Base-by-base conservation (phyloP, 805 yeast species). In the Candida sithepensis region DNA sequence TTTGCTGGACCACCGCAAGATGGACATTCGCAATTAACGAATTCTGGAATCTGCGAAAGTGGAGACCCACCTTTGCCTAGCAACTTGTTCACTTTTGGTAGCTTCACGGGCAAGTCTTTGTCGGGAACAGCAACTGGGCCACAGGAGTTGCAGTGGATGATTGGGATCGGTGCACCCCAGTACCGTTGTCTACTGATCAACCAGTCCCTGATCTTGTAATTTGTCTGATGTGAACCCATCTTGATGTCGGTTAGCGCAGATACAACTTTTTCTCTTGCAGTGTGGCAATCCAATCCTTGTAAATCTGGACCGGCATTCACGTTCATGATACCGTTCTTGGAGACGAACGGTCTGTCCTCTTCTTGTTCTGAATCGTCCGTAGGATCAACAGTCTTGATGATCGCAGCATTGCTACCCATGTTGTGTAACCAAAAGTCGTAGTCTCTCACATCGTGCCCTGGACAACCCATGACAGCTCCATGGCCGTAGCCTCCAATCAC, bases 151-250 rank as follows among this genome's bases (percentile, higher is more conserved):
- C 99, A 94, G 60, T 94, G 94, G 23, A 94, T 75, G 18, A 94
- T 89, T 4, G 99, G 99, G 46, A 94, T 94, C 2, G 99, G 99
- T 0, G 97, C 94, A 22, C 99, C 99, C 99, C 99, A 94, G 66
- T 86, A 92, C 50, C 99, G 71, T 66, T 94, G 99, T 61, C 99
- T 79, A 59, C 95, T 85, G 41, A 94, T 85, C 23, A 94, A 75
- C 99, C 99, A 94, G 62, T 94, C 99, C 55, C 97, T 76, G 24
- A 94, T 69, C 54, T 83, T 78, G 58, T 74, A 84, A 53, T 82
- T 82, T 0, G 75, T 73, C 3, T 77, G 70, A 3, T 55, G 48
- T 1, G 66, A 54, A 0, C 92, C 97, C 1, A 64, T 36, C 0
- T 67, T 65, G 0, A 50, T 42, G 0, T 55, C 42, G 19, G 51